A percentile compares a stretch with the other conserved stretches of the same genome.
phyloP scores from a whole-genome alignment of 768 basidiomycete genomes.

The Coprinellus micaceus region DNA sequence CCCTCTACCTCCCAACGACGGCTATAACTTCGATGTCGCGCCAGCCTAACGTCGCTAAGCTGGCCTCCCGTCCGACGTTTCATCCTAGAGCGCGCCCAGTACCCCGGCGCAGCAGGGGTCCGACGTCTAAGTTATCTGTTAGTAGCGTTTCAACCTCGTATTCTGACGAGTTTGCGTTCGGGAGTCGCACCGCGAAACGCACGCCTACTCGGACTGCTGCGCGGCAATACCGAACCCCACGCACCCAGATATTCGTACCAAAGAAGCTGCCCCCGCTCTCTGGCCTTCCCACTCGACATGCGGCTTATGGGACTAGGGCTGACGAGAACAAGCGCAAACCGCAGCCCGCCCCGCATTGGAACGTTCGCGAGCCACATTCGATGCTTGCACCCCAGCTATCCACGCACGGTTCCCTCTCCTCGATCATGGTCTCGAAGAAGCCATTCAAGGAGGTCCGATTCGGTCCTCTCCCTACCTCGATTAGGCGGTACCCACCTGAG shows the following conservation, averaged over 20 bases:
- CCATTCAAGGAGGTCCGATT: background rate
- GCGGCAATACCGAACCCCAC: too few species aligned
- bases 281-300: too few species aligned
- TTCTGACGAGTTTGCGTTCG: too few species aligned
- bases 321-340: too few species aligned
- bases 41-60: background rate
- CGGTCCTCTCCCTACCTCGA: conserved; percentile 1
- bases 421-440: background rate
- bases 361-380: too few species aligned
- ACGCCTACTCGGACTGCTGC: too few species aligned
- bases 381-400: too few species aligned
- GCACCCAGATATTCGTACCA: too few species aligned
- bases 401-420: background rate
- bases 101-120: background rate
- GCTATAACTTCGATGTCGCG: background rate
- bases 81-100: background rate
- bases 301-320: background rate
- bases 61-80: background rate
- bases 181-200: too few species aligned
- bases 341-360: too few species aligned
- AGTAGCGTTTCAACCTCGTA: background rate
- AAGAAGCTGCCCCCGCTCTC: too few species aligned
- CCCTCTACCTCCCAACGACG: background rate
- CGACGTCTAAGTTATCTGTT: background rate
- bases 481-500: background rate